phyloP scores from a whole-genome alignment of 768 basidiomycete genomes.

The Wakefieldia striispora region DNA sequence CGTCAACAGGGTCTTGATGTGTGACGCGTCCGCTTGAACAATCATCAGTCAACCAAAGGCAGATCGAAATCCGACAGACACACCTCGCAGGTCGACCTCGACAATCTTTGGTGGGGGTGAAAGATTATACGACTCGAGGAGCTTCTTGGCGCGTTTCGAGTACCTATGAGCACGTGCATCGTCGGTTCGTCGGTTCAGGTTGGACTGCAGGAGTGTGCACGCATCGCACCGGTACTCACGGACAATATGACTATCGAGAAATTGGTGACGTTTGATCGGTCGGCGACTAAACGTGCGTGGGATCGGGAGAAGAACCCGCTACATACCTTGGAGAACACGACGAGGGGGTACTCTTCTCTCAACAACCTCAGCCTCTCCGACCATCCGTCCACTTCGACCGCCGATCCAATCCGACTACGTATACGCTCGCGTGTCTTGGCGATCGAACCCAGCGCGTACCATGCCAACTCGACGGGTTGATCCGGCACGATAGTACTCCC shows the following conservation, averaged over 20 bases:
- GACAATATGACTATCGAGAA: conserved; percentile 61
- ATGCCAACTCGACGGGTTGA: conserved; percentile 46
- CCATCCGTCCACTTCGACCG: conserved; percentile 42
- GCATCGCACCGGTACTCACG: conserved; percentile 42
- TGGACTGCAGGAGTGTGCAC: no score
- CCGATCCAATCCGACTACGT: conserved; percentile 14
- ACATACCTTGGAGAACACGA: conserved; percentile 81
- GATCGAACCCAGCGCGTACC: conserved; percentile 50
- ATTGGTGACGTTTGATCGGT: no score
- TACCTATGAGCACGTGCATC: conserved; percentile 10
- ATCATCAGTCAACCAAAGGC: not conserved
- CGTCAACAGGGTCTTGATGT: conserved; percentile 63
- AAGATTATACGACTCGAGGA: conserved; percentile 59
- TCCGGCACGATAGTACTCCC: conserved; percentile 43
- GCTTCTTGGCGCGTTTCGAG: conserved; percentile 36
- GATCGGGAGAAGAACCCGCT: not conserved
- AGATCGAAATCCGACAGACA: conserved; percentile 4
- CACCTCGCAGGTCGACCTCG: conserved; percentile 74
- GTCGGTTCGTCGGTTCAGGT: not conserved
- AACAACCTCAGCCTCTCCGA: conserved; percentile 38
- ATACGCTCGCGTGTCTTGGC: not conserved
- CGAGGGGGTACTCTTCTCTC: conserved; percentile 53
- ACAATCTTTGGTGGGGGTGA: conserved; percentile 64
- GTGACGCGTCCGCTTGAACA: conserved; percentile 52
- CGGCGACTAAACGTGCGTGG: not conserved